Evolutionary conservation across 768 basidiomycete genomes (phyloP), one percentile per base, ranked within the genome.

Genomic region (Lyophyllum atratum): DNA sequence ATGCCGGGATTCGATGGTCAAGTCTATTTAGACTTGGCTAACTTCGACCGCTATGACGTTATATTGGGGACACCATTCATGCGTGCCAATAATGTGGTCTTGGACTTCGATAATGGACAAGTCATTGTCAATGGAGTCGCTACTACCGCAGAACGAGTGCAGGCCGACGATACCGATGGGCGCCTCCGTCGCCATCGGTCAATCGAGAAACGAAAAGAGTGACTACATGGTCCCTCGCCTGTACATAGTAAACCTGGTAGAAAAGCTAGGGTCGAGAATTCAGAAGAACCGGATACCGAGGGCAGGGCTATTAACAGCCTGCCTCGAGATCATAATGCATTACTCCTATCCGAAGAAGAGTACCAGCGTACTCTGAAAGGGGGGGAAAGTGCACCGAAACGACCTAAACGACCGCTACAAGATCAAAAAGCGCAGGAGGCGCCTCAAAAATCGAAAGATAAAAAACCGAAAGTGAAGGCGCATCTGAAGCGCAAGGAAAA

Each of bases 41-140:
- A n/a, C n/a, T n/a, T 77, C 15, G 71, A 76, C 45, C 59, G 56
- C 3, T 77, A 76, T 47, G 70, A 76, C 24, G 58, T 67, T n/a
- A n/a, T n/a, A n/a, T n/a, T n/a, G n/a, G n/a, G n/a, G n/a, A n/a
- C n/a, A n/a, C n/a, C n/a, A n/a, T n/a, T n/a, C n/a, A n/a, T n/a
- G n/a, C n/a, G n/a, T n/a, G n/a, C n/a, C n/a, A n/a, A n/a, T n/a
- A n/a, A n/a, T n/a, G n/a, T n/a, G n/a, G n/a, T n/a, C n/a, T n/a
- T n/a, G n/a, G n/a, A n/a, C n/a, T n/a, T n/a, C n/a, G n/a, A n/a
- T n/a, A n/a, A n/a, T n/a, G n/a, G n/a, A n/a, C n/a, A n/a, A n/a
- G n/a, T n/a, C n/a, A n/a, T n/a, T n/a, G n/a, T n/a, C n/a, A n/a
- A n/a, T n/a, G n/a, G n/a, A n/a, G n/a, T n/a, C n/a, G n/a, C n/a